Conservation (phyloP, 192 early-diverging fungal species). For the Cetraspora pellucida region DNA sequence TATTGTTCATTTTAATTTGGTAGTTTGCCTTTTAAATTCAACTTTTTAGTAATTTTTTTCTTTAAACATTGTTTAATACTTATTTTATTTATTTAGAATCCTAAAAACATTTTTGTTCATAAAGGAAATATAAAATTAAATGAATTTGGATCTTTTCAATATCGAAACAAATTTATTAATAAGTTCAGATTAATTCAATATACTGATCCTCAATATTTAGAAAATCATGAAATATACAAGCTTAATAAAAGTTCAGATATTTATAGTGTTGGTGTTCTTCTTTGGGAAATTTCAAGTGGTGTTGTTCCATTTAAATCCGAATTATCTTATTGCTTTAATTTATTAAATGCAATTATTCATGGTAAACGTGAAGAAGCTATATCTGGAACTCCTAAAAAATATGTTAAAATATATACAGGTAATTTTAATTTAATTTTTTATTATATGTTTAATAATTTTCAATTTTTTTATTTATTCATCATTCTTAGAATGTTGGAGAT, state of each 20-base stretch:
- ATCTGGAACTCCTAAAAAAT: background rate
- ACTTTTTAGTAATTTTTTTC: background rate
- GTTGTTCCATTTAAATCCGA: background rate
- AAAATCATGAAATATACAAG: background rate
- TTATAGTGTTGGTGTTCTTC: background rate
- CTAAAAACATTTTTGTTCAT: background rate
- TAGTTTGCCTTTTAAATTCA: background rate
- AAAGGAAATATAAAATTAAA: background rate
- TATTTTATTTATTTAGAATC: background rate
- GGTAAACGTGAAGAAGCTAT: background rate
- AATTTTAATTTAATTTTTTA: background rate
- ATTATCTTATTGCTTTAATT: background rate
- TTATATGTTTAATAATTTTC: background rate
- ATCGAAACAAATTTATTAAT: background rate
- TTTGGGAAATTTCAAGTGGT: constrained; percentile 3
- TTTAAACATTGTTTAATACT: background rate
- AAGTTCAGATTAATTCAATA: background rate
- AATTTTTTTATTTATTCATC: background rate
- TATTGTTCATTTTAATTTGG: background rate
- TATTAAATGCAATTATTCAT: background rate
- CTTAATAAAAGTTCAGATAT: background rate
- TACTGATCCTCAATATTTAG: background rate
- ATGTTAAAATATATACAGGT: background rate
- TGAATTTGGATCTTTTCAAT: background rate
- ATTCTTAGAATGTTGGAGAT: background rate